phyloP scores from a whole-genome alignment of 805 yeast genomes.

The Tetrapisispora arboricola region DNA sequence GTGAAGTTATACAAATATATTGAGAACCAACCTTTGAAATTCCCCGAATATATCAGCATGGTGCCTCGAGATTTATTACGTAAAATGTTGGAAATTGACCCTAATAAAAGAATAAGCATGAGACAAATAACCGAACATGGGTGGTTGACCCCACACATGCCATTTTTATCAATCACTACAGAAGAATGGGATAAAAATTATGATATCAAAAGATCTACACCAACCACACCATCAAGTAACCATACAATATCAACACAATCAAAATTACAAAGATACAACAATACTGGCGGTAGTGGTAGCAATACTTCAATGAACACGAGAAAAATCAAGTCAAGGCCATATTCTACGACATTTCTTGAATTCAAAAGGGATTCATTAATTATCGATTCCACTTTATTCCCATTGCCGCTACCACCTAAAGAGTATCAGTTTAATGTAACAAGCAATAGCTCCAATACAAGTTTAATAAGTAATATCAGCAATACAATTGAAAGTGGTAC shows the following conservation, averaged over 20 bases:
- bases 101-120: slow-evolving; percentile 60
- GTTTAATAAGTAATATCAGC: background rate
- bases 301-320: background rate
- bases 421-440: slow-evolving; percentile 56
- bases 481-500: slow-evolving; percentile 12
- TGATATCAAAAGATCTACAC: background rate
- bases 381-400: slow-evolving; percentile 29
- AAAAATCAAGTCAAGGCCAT: background rate
- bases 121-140: slow-evolving; percentile 68
- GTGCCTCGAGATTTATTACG: slow-evolving; percentile 85
- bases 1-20: slow-evolving; percentile 84
- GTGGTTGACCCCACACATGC: slow-evolving; percentile 81
- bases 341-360: background rate
- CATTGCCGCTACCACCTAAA: slow-evolving; percentile 57
- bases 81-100: slow-evolving; percentile 74
- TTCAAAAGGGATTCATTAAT: slow-evolving; percentile 27
- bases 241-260: background rate
- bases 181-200: slow-evolving; percentile 71
- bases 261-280: background rate
- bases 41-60: slow-evolving; percentile 89
- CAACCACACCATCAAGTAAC: background rate
- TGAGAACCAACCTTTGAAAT: slow-evolving; percentile 81
- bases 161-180: slow-evolving; percentile 76
- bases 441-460: background rate
- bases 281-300: background rate